Base-by-base conservation (phyloP, 108 stramenopile species). In the Hondaea fermentalgiana region DNA sequence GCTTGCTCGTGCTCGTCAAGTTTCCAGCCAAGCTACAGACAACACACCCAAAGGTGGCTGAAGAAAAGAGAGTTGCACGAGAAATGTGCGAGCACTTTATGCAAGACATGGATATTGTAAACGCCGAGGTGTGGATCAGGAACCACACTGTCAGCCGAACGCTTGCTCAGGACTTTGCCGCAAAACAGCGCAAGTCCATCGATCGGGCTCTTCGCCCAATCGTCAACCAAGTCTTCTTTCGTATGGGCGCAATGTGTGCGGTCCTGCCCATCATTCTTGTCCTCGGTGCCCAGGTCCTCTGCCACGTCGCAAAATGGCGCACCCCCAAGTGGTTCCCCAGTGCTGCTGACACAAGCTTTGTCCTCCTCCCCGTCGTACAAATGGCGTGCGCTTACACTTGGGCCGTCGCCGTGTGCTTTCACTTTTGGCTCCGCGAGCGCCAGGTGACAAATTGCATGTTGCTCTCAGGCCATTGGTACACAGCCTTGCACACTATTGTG, bases 381-480 rank as follows among this genome's bases (percentile, higher is more conserved):
- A 53, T 53, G 76, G 76, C 51, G 17, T 25, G n/a, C 51, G 45
- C 45, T 23, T 53, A 53, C 3, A 53, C 76, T 3, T 83, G 76
- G 76, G 51, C 76, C 19, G 51, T 53, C n/a, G 51, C 76, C 1
- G 28, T 53, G 16, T 53, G 45, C 51, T 83, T 83, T 23, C 76
- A 83, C 28, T 83, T 83, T 28, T 83, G 76, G 76, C 45, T 83
- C 4, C 76, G 76, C 19, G 76, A 83, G 51, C 45, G 76, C 45
- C 76, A 83, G 51, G 76, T 83, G 16, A 83, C 76, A 0, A 83
- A 83, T 23, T 83, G 76, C 51, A 83, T 83, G 76, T 45, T 83
- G n/a, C 49, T 83, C 23, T 83, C 76, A 14, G 76, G 76, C 1
- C 49, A 83, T 17, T 83, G 76, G 76, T 83, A 83, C 76, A 53